phyloP scores from a whole-genome alignment of 1,139 yeast genomes.

The Taiozyma sp. region DNA sequence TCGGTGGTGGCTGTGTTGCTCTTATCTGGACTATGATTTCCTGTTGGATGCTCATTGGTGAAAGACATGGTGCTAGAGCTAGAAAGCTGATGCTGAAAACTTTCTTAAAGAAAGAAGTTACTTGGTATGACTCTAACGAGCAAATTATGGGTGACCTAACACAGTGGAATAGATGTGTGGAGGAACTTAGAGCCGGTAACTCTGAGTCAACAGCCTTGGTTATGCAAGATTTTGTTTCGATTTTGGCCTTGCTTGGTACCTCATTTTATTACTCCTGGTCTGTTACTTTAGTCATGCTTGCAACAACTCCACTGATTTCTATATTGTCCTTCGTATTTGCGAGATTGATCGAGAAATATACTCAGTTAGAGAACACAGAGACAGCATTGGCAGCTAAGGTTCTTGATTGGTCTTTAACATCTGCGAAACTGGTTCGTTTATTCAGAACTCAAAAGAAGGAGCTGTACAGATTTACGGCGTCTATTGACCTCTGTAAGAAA shows the following conservation, averaged over 20 bases:
- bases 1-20: conserved; percentile 52
- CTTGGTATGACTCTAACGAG: conserved; percentile 57
- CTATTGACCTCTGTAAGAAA: conserved; percentile 40
- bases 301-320: conserved; percentile 66
- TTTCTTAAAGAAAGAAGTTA: conserved; percentile 35
- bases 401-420: conserved; percentile 65
- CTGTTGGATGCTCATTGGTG: conserved; percentile 72
- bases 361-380: conserved; percentile 52
- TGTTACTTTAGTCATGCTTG: conserved; percentile 68
- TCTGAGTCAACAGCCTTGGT: conserved; percentile 64
- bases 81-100: conserved; percentile 39
- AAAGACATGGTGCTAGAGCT: conserved; percentile 58
- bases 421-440: conserved; percentile 56
- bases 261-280: conserved; percentile 83
- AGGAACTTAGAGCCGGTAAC: conserved; percentile 67
- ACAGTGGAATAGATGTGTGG: conserved; percentile 70
- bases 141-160: conserved; percentile 59
- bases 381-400: conserved; percentile 56
- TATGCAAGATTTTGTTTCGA: conserved; percentile 46
- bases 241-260: conserved; percentile 54
- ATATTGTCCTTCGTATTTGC: conserved; percentile 49
- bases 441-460: conserved; percentile 59
- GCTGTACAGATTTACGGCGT: conserved; percentile 34
- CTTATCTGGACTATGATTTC: conserved; percentile 53
- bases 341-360: conserved; percentile 41